Evolutionary conservation across 176 grass and related monocot genomes (phyloP).

Genomic region (Tillandsia fasciculata): DNA sequence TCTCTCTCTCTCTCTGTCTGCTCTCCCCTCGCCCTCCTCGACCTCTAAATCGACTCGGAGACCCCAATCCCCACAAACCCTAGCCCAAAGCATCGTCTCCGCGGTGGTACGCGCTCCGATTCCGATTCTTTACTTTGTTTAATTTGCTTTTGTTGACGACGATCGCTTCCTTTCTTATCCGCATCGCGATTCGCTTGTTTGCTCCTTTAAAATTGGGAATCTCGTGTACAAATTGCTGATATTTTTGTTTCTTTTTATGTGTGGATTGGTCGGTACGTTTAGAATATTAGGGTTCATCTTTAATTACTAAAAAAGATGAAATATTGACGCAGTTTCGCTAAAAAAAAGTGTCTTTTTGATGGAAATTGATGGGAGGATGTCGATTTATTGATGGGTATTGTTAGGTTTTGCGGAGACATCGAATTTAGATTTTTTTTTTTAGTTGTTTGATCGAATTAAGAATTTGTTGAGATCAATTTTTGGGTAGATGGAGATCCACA

Average conservation of each 20-base stretch:
- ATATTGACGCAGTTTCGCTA: neutral
- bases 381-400: neutral
- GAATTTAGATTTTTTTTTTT: too few species aligned
- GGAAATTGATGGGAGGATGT: neutral
- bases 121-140: neutral
- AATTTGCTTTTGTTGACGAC: too few species aligned
- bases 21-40: neutral
- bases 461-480: too few species aligned
- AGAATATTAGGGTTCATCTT: neutral
- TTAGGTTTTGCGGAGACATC: neutral
- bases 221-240: neutral
- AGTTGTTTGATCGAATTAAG: too few species aligned
- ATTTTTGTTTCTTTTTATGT: neutral
- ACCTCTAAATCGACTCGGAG: neutral
- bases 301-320: neutral
- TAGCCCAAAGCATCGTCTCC: neutral
- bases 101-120: neutral
- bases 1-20: neutral
- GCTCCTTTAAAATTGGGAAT: neutral
- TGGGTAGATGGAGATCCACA: constrained; percentile 53
- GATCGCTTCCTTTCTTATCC: neutral
- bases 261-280: neutral
- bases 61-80: neutral
- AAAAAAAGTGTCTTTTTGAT: neutral
- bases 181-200: neutral